Percentiles rank a stretch among this genome's conserved stretches.
phyloP scores from a whole-genome alignment of 768 basidiomycete genomes.

The Calocybe gangraenosa region DNA sequence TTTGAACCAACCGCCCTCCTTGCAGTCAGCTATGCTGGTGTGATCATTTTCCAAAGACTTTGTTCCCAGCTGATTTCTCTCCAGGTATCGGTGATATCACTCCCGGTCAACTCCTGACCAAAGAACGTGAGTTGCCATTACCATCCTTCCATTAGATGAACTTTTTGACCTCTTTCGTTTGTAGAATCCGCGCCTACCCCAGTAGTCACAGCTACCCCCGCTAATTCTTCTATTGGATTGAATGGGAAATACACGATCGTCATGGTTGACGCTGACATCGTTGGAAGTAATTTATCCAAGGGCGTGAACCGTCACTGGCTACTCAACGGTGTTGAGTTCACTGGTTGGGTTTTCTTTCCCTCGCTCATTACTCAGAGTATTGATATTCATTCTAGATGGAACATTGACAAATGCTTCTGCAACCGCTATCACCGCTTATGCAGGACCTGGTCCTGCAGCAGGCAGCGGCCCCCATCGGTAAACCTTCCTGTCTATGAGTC shows the following conservation, averaged over 20 bases:
- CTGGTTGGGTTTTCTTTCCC: conserved; percentile 25
- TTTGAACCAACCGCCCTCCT: conserved; percentile 64
- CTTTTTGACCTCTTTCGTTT: conserved; percentile 3
- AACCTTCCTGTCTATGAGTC: no score
- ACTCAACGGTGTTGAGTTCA: conserved; percentile 56
- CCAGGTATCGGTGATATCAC: conserved; percentile 42
- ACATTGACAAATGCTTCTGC: conserved; percentile 41
- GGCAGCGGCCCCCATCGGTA: conserved; percentile 76
- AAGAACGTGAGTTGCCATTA: conserved; percentile 44
- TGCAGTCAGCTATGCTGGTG: conserved; percentile 42
- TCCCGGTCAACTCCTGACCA: conserved; percentile 55
- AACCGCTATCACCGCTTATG: conserved; percentile 57
- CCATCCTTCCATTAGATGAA: neutral
- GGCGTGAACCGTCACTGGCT: conserved; percentile 82
- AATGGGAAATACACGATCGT: conserved; percentile 57
- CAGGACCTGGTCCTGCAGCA: conserved; percentile 63
- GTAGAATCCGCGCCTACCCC: conserved; percentile 58
- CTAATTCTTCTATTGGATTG: conserved; percentile 42
- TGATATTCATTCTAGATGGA: conserved; percentile 18
- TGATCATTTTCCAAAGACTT: conserved; percentile 6
- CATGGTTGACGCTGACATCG: conserved; percentile 73
- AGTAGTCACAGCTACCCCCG: conserved; percentile 44
- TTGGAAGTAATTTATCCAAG: conserved; percentile 52
- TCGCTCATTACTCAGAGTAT: neutral
- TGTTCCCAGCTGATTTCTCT: conserved; percentile 4